These are phyloP conservation scores for Casuarina cunninghamiana DNA, from an alignment of 306 rosid genomes.

Conservation along the genomic window DNA sequence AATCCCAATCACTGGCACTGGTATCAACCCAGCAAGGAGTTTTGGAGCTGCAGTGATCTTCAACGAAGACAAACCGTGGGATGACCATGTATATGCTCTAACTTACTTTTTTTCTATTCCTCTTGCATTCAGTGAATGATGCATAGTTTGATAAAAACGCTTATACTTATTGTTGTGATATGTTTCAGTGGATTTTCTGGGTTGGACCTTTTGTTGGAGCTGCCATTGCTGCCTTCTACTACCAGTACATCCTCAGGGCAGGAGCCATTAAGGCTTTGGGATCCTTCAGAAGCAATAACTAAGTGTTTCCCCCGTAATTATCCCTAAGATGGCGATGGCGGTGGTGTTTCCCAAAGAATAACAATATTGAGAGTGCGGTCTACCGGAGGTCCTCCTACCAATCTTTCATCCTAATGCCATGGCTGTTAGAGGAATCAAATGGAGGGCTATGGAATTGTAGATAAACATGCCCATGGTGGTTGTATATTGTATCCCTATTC, in stretches of 20 bases:
- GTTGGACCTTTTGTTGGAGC: conserved; percentile 93
- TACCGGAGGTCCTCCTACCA: conserved; percentile 15
- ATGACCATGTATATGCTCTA: conserved; percentile 60
- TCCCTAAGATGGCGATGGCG: conserved; percentile 2
- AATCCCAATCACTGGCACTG: conserved; percentile 91
- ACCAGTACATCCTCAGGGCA: conserved; percentile 77
- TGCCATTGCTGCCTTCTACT: conserved; percentile 79
- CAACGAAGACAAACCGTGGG: conserved; percentile 72
- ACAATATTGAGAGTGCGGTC: conserved; percentile 42
- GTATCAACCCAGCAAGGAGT: conserved; percentile 95
- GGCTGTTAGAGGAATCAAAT: conserved; percentile 2
- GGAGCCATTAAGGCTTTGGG: conserved; percentile 89
- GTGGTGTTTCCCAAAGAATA: conserved; percentile 32
- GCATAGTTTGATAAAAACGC: not conserved
- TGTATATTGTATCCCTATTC: conserved; percentile 44
- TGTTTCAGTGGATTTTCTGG: conserved; percentile 91
- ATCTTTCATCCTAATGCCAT: conserved; percentile 13
- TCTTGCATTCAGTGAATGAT: not conserved
- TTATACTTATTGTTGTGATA: not conserved
- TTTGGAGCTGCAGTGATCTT: conserved; percentile 92
- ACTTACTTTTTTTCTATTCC: not conserved
- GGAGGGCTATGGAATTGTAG: conserved; percentile 54
- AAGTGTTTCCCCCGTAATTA: conserved; percentile 13
- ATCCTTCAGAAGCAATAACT: conserved; percentile 92
- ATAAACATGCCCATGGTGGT: conserved; percentile 49